A percentile compares a stretch with the other conserved stretches of the same genome.
These are phyloP conservation scores for Aureobasidium sp. DNA, from an alignment of 2,329 filamentous ascomycete species.

Conservation along the genomic window DNA sequence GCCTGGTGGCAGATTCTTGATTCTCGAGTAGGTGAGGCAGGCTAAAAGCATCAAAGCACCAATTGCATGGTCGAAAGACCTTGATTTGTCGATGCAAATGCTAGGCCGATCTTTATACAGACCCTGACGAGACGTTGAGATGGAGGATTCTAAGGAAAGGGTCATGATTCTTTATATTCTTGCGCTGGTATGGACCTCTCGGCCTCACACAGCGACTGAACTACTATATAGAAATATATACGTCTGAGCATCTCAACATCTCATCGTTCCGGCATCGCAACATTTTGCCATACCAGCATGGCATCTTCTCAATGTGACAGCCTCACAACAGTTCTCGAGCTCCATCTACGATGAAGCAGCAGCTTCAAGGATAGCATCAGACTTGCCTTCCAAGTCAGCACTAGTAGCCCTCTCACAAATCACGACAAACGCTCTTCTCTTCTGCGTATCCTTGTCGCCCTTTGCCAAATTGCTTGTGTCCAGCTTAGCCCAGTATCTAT, in stretches of 20 bases:
- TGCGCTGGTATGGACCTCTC: no score
- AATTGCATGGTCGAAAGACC: no score
- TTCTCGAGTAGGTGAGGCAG: no score
- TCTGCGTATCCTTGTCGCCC: conserved; percentile 28
- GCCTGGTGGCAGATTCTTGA: no score
- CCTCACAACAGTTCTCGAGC: neutral
- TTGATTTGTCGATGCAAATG: no score
- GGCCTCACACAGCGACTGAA: neutral
- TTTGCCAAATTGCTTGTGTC: conserved; percentile 20
- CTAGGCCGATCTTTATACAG: no score
- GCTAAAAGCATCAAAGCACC: no score
- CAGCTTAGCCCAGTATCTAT: conserved; percentile 30
- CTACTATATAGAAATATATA: neutral
- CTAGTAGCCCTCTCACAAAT: conserved; percentile 32
- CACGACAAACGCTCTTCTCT: conserved; percentile 33
- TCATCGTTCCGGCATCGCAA: neutral
- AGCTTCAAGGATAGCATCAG: conserved; percentile 22
- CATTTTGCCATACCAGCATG: neutral
- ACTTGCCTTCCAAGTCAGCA: conserved; percentile 32
- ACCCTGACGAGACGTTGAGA: no score
- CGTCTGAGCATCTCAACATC: neutral
- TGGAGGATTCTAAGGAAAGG: no score
- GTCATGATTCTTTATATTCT: no score
- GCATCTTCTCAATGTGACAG: neutral
- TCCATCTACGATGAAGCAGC: conserved; percentile 16